Base-by-base conservation (phyloP, 169 alveolate species). In the Plasmodium chabaudi region DNA sequence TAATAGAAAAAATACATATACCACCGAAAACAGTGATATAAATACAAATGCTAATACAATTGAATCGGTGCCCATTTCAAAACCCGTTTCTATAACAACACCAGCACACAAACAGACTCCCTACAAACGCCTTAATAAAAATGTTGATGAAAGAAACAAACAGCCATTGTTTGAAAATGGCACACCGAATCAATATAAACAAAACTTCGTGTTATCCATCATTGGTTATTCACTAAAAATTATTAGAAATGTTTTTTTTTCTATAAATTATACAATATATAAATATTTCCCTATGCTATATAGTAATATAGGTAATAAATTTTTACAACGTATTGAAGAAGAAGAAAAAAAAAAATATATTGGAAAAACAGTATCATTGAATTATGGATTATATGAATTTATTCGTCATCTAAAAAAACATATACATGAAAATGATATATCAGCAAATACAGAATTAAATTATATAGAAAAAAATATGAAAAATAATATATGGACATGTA, bases 381-480 rank as follows among this genome's bases (percentile, higher is more conserved):
- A 75, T 46, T 49, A 19, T 42, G 88, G 88, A 5, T 23, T 75
- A 23, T 63, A 75, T 42, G 88, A 75, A 75, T 46, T 75, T 17
- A 75, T 75, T 27, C 25, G 27, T 19, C 21, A 44, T 27, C 44
- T 75, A 63, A 49, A 63, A 7, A 42, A 23, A n/a, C 17, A 75
- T 6, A 75, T 75, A 15, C 25, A 60, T 61, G 17, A 61, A 63
- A 60, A 75, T 25, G 51, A 60, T 47, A 64, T 75, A n/a, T 61
- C 12, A 51, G 63, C 75, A 51, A 75, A 75, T 75, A 44, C 15
- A 3, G 88, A 75, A 63, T 73, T 75, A 5, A 68, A 75, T 56
- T 63, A 9, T 42, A 55, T 75, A 23, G 67, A 75, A 23, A 75
- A 47, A 44, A 3, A 51, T 13, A 42, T 12, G 10, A 15, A 75